phyloP scores from a whole-genome alignment of 2,329 filamentous ascomycete species.

The Pyricularia sp. region DNA sequence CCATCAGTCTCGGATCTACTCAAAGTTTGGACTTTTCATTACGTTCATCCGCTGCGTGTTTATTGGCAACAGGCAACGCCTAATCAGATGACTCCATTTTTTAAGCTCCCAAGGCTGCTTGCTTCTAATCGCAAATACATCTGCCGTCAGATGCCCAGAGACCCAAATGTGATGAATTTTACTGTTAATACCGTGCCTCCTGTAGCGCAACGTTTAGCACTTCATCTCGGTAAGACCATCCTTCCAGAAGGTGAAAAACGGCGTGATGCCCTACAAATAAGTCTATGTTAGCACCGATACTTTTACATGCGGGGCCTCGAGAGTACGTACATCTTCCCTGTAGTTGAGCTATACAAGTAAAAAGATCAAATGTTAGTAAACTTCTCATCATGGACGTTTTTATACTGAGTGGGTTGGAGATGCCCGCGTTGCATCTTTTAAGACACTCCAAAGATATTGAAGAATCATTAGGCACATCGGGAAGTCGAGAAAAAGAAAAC shows the following conservation, averaged over 20 bases:
- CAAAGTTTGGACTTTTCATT: background rate
- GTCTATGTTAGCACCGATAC: background rate
- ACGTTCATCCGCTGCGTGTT: background rate
- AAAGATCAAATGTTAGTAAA: background rate
- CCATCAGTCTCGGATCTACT: background rate
- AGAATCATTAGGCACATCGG: background rate
- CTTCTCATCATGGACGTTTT: background rate
- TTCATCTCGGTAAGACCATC: slow-evolving; percentile 83
- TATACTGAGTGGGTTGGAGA: background rate
- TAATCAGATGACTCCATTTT: background rate
- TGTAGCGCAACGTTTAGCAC: slow-evolving; percentile 53
- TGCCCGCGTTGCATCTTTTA: background rate
- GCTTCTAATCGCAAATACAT: background rate
- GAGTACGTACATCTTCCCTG: slow-evolving; percentile 59
- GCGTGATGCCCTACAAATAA: slow-evolving; percentile 57
- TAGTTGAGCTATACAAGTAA: slow-evolving; percentile 81
- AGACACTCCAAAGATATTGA: background rate
- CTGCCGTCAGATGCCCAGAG: background rate
- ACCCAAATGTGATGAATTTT: background rate
- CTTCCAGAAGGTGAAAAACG: slow-evolving; percentile 90
- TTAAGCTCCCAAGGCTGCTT: background rate
- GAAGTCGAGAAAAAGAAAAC: background rate
- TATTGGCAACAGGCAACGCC: background rate
- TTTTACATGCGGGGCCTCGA: background rate
- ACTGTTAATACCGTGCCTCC: background rate